Base-by-base conservation (phyloP, 768 basidiomycete species). In the Dacryopinax spathularia region DNA sequence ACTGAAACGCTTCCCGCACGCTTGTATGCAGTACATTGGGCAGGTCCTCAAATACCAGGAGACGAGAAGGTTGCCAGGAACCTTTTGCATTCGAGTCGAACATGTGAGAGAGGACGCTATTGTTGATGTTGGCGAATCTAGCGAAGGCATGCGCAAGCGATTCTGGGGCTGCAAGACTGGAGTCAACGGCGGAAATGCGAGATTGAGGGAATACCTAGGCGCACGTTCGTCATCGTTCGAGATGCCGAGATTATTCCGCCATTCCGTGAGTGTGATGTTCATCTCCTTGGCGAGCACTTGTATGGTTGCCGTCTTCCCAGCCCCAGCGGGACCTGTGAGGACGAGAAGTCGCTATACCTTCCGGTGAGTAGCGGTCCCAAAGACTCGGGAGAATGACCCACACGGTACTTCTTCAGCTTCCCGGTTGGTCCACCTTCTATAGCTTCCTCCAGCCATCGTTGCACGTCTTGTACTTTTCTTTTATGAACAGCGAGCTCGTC, bases 291-390 rank as follows among this genome's bases (percentile, higher is more conserved):
- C 79, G 22, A 99, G 75, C 1, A 92, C 81, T 29, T 83, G 82
- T 1, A 98, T 68, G 0, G 91, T 91, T 0, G 92, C 81, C 0
- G 95, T 96, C 77, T 99, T 99, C 0, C 84, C 95, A 0, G 85
- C 83, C 1, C 95, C 95, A 7, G 95, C 86, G 0, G 91, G 90
- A 1, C 95, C 95, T 1, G 89, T 88, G 12, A 99, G 75, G 0
- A 83, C 83, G 6, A 98, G 80, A 31, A 99, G 84, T 48, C 92
- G 81, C 89, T 97, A 33, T 18, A 34, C 2, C 25, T 34, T 0
- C 18, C 34, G 3, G 29, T 34, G 7, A 27, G 12, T 10, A 56
- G 13, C 34, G 13, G 20, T 10, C 1, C 15, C 63, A 2, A 56
- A 27, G 62, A 35, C 33, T 56, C 56, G 25, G 33, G 22, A n/a